Evolutionary conservation across 2,329 filamentous ascomycete species (phyloP).

Genomic region (Shiraia bambusicola): DNA sequence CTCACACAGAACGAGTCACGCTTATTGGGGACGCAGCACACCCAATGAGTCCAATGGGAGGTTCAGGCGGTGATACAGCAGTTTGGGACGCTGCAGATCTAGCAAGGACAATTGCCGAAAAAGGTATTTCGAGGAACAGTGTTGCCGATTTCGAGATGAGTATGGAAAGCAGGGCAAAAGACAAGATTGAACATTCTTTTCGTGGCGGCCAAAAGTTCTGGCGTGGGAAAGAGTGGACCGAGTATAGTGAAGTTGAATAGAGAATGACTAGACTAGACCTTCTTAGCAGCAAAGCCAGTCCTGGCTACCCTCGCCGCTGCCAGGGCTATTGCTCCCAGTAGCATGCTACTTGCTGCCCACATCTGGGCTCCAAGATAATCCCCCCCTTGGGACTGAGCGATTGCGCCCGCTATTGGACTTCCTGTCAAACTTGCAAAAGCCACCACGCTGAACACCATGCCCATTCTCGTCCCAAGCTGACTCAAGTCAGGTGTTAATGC

Average conservation of each 20-base stretch:
- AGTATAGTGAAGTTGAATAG: constrained; percentile 6
- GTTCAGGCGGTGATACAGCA: constrained; percentile 45
- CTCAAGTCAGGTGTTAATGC: too few relatives aligned
- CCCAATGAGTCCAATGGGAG: constrained; percentile 45
- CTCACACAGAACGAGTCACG: constrained; percentile 33
- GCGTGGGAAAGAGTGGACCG: constrained; percentile 13
- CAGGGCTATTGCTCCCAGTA: too few relatives aligned
- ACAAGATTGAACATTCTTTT: constrained; percentile 18
- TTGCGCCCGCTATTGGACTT: too few relatives aligned
- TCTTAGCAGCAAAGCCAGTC: too few relatives aligned
- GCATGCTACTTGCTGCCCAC: too few relatives aligned
- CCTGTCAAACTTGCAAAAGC: too few relatives aligned
- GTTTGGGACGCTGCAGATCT: constrained; percentile 39
- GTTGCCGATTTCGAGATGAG: constrained; percentile 18
- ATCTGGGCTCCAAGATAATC: too few relatives aligned
- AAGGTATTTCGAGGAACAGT: constrained; percentile 1
- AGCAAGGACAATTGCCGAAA: constrained; percentile 30
- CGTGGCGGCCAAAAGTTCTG: constrained; percentile 11
- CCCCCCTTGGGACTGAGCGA: too few relatives aligned
- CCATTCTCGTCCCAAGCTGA: too few relatives aligned
- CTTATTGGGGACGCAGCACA: constrained; percentile 45
- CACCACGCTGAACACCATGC: too few relatives aligned
- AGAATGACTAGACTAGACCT: too few relatives aligned
- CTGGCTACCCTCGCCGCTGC: too few relatives aligned
- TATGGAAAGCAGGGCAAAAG: constrained; percentile 22